Conservation (phyloP, 495 filamentous ascomycete genomes). For the Podospora bellae-mahoneyi region DNA sequence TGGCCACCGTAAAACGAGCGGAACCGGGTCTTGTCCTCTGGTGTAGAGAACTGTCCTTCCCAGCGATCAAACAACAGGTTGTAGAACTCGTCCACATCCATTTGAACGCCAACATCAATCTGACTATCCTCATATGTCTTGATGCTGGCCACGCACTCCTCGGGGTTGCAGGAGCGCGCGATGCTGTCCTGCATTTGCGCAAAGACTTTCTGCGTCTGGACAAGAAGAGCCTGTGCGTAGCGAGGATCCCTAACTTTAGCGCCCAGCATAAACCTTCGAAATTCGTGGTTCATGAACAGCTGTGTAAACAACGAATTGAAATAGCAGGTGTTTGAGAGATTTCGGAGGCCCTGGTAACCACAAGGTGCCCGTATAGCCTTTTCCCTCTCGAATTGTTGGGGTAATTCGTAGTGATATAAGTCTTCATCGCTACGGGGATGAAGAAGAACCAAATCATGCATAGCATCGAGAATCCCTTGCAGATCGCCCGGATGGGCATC, state of each 20-base stretch:
- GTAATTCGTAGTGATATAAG: conserved; percentile 53
- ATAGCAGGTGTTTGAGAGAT: conserved; percentile 96
- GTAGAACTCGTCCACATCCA: conserved; percentile 99
- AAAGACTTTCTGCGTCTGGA: conserved; percentile 77
- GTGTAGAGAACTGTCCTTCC: conserved; percentile 73
- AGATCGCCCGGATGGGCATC: conserved; percentile 53
- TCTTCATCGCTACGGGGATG: conserved; percentile 33
- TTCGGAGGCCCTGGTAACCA: conserved; percentile 79
- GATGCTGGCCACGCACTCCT: conserved; percentile 68
- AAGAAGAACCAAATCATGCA: conserved; percentile 49
- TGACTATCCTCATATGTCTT: conserved; percentile 76
- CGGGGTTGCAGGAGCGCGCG: conserved; percentile 67
- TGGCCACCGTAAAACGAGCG: conserved; percentile 87
- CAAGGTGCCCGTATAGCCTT: conserved; percentile 68
- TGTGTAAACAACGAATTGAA: conserved; percentile 94
- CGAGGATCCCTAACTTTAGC: conserved; percentile 51
- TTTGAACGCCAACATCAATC: conserved; percentile 87
- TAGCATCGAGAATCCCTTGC: conserved; percentile 47
- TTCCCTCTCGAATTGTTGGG: conserved; percentile 58
- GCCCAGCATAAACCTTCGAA: conserved; percentile 79
- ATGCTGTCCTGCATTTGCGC: conserved; percentile 79
- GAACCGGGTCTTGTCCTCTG: conserved; percentile 68
- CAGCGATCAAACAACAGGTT: conserved; percentile 87
- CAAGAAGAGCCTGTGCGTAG: conserved; percentile 63
- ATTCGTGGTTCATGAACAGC: conserved; percentile 92